Evolutionary conservation across 192 early-diverging fungal species (phyloP).

Genomic region (Linnemannia exigua): DNA sequence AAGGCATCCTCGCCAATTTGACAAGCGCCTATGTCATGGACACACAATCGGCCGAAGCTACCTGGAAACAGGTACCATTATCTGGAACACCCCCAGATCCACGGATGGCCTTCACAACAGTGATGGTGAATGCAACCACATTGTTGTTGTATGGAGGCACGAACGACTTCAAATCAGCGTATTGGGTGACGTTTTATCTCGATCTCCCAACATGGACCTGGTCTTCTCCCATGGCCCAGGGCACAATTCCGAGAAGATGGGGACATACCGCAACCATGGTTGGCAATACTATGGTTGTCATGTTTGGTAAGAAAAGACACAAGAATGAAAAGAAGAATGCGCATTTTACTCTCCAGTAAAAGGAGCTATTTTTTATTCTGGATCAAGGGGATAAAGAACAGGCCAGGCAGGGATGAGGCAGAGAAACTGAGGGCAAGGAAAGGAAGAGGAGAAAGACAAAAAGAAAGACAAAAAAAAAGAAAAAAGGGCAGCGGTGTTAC

Average conservation of each 20-base stretch:
- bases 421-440: not conserved
- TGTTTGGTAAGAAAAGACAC: conserved; percentile 30
- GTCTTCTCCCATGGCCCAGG: conserved; percentile 27
- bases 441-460: not conserved
- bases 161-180: conserved; percentile 18
- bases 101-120: conserved; percentile 49
- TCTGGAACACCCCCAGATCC: conserved; percentile 40
- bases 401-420: not conserved
- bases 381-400: no score
- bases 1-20: conserved; percentile 32
- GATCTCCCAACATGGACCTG: conserved; percentile 52
- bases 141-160: conserved; percentile 54
- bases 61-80: conserved; percentile 20
- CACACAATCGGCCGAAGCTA: conserved; percentile 38
- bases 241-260: conserved; percentile 26
- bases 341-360: no score
- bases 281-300: conserved; percentile 37
- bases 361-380: no score
- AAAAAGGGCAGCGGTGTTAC: not conserved
- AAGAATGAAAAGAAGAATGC: not conserved
- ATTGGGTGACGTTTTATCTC: conserved; percentile 24
- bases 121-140: conserved; percentile 41
- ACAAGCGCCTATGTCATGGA: conserved; percentile 34
- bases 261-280: conserved; percentile 47
- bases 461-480: not conserved